Base-by-base conservation (phyloP, 2,329 filamentous ascomycete species). In the Aureobasidium lini region DNA sequence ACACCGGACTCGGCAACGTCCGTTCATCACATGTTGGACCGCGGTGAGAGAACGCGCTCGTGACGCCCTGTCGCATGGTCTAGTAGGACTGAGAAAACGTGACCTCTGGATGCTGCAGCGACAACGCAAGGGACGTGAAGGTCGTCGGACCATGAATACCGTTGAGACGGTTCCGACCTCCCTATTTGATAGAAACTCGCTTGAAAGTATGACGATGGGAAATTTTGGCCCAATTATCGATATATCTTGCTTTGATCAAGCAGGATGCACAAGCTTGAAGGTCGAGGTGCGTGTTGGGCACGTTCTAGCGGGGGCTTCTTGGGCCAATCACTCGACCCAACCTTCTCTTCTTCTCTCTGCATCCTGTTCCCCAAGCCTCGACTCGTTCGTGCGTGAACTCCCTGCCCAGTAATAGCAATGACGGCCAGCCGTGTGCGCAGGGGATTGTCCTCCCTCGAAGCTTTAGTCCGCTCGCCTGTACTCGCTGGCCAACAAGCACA, bases 211-310 rank as follows among this genome's bases (percentile, higher is more conserved):
- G 36, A 52, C 18, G 34, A 18, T 39, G 52, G 15, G 31, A 11
- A 15, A 9, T n/a, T 29, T 29, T 36, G 4, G 52, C 40, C 52
- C 52, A 57, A 40, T 48, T 39, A 48, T 57, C 43, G 54, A 57
- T 57, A 48, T 57, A 44, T 57, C 18, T 48, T 57, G 54, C 54
- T 48, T 57, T 9, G 18, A 43, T 39, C 42, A 32, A 57, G 43
- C 23, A 57, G 52, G 28, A 57, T 57, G 54, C 54, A 57, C 43
- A 57, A 48, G 43, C 34, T 31, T 47, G 40, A 57, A 23, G 36
- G 54, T 57, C 43, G 54, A 48, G 32, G 48, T 57, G 54, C 34
- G 54, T 57, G 54, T 40, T 57, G 54, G 54, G 54, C 54, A 57
- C 54, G 43, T 48, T 57, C 54, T 40, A 48, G 53, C 23, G 43